Conservation (phyloP, 257 asterid species). For the Solanum appendiculatum region DNA sequence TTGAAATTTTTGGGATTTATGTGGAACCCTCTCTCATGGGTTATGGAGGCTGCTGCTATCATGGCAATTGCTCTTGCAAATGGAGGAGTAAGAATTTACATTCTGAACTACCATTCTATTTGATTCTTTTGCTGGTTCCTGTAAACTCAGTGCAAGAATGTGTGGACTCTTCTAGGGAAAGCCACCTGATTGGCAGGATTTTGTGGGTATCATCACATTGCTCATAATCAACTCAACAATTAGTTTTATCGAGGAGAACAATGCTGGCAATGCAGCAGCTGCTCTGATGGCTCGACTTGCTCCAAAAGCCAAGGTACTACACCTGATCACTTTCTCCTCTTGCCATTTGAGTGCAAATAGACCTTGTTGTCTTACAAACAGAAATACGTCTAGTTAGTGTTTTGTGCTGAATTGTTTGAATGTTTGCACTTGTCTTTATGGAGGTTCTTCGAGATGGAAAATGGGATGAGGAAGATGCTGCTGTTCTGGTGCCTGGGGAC, state of each 20-base stretch:
- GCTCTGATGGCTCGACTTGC: slow-evolving; percentile 99
- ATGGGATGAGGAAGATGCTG: slow-evolving; percentile 88
- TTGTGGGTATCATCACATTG: slow-evolving; percentile 87
- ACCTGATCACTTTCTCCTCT: neutral
- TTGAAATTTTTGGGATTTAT: slow-evolving; percentile 89
- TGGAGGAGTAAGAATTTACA: slow-evolving; percentile 68
- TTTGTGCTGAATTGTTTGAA: neutral
- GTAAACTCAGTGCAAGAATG: neutral
- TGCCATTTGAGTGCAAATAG: neutral
- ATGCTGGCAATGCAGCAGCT: slow-evolving; percentile 99
- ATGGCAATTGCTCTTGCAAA: slow-evolving; percentile 99
- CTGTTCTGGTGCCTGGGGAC: slow-evolving; percentile 87
- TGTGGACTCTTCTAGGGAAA: slow-evolving; percentile 48
- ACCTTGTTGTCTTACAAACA: neutral
- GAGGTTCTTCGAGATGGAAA: slow-evolving; percentile 92
- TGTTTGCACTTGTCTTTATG: slow-evolving; percentile 2
- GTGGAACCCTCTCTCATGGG: slow-evolving; percentile 99
- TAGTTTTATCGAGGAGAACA: slow-evolving; percentile 94
- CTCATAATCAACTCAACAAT: slow-evolving; percentile 89
- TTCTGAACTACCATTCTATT: slow-evolving; percentile 1
- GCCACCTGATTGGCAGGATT: slow-evolving; percentile 99
- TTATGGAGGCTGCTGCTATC: slow-evolving; percentile 98
- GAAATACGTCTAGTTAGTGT: neutral
- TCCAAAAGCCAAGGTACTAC: slow-evolving; percentile 77
- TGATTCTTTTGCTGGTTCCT: neutral